These are phyloP conservation scores for Nephelium lappaceum DNA, from an alignment of 345 rosid genomes.

Conservation along the genomic window DNA sequence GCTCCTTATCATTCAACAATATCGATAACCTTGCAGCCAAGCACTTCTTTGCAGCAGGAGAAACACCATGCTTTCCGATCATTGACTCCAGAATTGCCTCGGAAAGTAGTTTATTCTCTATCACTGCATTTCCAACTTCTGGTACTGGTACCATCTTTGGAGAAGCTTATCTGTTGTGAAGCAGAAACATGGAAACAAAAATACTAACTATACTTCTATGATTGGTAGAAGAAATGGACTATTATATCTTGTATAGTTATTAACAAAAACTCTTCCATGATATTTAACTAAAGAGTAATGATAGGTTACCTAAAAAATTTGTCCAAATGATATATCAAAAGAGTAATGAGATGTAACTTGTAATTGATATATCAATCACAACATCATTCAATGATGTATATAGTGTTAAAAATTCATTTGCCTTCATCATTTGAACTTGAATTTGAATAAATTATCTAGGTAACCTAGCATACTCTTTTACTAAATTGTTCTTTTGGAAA, in stretches of 20 bases:
- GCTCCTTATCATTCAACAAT: conserved; percentile 31
- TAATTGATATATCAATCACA: too few species aligned
- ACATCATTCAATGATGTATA: too few species aligned
- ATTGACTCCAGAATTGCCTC: conserved; percentile 74
- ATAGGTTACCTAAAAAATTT: too few species aligned
- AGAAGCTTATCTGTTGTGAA: conserved; percentile 57
- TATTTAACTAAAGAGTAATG: too few species aligned
- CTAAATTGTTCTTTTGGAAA: too few species aligned
- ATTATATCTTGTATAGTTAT: neutral
- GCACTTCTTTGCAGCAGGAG: conserved; percentile 57
- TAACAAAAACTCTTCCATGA: neutral
- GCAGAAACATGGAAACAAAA: neutral
- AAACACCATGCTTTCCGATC: conserved; percentile 77
- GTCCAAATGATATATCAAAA: too few species aligned
- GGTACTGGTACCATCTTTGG: conserved; percentile 64
- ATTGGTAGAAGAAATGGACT: neutral
- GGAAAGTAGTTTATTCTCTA: conserved; percentile 66
- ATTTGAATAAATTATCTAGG: too few species aligned
- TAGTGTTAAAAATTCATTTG: too few species aligned
- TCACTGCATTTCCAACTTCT: conserved; percentile 43
- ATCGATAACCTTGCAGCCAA: conserved; percentile 57
- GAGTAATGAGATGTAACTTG: too few species aligned
- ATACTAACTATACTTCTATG: neutral
- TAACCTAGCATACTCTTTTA: too few species aligned
- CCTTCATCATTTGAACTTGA: too few species aligned